Conservation (phyloP, 805 yeast species). For the Cephaloascus albidus region DNA sequence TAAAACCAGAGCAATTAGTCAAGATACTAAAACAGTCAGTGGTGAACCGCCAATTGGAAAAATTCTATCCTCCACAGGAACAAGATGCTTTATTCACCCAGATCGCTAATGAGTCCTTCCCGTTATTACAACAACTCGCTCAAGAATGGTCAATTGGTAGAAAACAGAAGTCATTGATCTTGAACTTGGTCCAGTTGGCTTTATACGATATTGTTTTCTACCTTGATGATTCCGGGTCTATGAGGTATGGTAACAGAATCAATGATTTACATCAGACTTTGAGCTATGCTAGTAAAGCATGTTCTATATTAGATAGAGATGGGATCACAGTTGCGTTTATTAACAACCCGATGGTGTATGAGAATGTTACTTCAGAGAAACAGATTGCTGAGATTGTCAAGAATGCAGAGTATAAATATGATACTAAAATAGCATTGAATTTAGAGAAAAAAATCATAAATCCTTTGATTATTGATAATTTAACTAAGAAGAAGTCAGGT, state of each 20-base stretch:
- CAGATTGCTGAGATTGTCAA: slow-evolving; percentile 10
- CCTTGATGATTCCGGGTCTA: slow-evolving; percentile 19
- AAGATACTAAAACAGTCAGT: neutral
- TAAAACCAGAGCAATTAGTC: neutral
- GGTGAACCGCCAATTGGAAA: neutral
- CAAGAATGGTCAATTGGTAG: slow-evolving; percentile 11
- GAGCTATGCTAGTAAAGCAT: slow-evolving; percentile 14
- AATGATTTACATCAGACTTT: slow-evolving; percentile 16
- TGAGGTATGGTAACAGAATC: slow-evolving; percentile 18
- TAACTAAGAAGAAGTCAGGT: neutral
- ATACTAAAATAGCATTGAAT: slow-evolving; percentile 14
- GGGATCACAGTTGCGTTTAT: slow-evolving; percentile 18
- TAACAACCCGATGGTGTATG: slow-evolving; percentile 12
- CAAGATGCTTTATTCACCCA: neutral
- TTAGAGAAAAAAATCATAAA: slow-evolving; percentile 12
- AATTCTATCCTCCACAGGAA: neutral
- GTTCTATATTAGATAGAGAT: slow-evolving; percentile 12
- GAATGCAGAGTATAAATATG: slow-evolving; percentile 11
- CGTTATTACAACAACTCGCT: neutral
- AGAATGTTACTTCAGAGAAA: slow-evolving; percentile 10
- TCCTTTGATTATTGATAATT: slow-evolving; percentile 10
- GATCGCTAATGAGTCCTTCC: neutral
- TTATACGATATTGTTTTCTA: slow-evolving; percentile 14
- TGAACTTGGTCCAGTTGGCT: slow-evolving; percentile 14
- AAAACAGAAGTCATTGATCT: slow-evolving; percentile 8